Conservation (phyloP, 1,139 yeast species). For the Kodamaea sp. region DNA sequence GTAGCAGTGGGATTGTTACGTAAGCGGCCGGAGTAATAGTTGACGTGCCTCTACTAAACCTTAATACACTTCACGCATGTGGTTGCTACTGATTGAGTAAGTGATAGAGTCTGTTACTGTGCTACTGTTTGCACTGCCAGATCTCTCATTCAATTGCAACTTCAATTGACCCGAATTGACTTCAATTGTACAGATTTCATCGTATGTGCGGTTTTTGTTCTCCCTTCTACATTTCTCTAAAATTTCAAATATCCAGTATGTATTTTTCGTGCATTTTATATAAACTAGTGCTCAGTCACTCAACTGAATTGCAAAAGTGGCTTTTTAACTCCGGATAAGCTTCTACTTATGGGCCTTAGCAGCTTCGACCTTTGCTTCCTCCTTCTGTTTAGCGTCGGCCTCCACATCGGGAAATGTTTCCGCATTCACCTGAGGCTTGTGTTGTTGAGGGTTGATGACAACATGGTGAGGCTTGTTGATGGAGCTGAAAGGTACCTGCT, state of each 20-base stretch:
- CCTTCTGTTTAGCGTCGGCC: constrained; percentile 23
- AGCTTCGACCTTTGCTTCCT: constrained; percentile 10
- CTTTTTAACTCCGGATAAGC: neutral
- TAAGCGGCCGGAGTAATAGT: too few relatives aligned
- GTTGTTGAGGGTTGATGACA: constrained; percentile 32
- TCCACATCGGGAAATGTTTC: constrained; percentile 25
- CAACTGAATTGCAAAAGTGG: neutral
- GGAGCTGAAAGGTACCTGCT: constrained; percentile 35
- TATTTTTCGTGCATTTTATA: neutral
- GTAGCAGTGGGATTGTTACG: too few relatives aligned
- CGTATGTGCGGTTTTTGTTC: too few relatives aligned
- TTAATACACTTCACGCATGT: too few relatives aligned
- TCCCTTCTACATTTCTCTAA: too few relatives aligned
- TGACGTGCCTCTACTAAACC: too few relatives aligned
- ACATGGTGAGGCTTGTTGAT: constrained; percentile 47
- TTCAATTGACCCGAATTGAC: too few relatives aligned
- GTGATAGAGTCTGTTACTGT: too few relatives aligned
- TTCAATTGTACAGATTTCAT: too few relatives aligned
- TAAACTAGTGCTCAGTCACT: neutral
- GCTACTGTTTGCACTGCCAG: too few relatives aligned
- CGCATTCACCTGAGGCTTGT: constrained; percentile 20
- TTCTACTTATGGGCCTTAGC: neutral
- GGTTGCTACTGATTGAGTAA: too few relatives aligned
- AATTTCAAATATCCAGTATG: neutral
- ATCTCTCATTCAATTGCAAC: too few relatives aligned